phyloP scores from a whole-genome alignment of 805 yeast species.

The Jamesozyma spencerorum region DNA sequence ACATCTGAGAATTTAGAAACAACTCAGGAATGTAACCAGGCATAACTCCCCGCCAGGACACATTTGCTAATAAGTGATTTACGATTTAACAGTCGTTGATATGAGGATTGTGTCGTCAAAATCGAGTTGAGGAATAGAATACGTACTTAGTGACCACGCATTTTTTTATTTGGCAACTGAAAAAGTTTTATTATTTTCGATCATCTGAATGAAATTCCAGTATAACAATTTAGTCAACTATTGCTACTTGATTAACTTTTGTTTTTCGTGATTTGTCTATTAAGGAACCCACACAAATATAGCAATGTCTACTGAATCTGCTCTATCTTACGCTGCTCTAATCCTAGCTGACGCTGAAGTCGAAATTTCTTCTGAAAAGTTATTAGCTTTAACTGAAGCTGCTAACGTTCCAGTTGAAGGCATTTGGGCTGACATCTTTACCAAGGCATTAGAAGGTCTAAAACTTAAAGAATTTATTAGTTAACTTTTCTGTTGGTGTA shows the following conservation, averaged over 20 bases:
- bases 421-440: conserved; percentile 75
- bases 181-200: conserved; percentile 62
- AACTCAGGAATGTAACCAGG: background rate
- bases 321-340: conserved; percentile 96
- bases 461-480: conserved; percentile 60
- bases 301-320: conserved; percentile 60
- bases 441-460: conserved; percentile 77
- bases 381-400: conserved; percentile 59
- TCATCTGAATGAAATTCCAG: conserved; percentile 18
- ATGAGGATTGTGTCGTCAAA: no score
- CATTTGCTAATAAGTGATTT: no score
- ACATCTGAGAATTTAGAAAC: background rate
- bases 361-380: conserved; percentile 81
- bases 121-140: no score
- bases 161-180: conserved; percentile 26
- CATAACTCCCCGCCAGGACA: background rate
- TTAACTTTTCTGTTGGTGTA: conserved; percentile 46
- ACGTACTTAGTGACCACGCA: conserved; percentile 7
- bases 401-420: conserved; percentile 59
- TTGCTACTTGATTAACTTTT: background rate
- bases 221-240: background rate
- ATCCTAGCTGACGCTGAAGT: conserved; percentile 95
- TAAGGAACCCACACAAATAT: conserved; percentile 1
- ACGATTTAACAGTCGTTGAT: no score
- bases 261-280: conserved; percentile 22